Evolutionary conservation across 441 rosid genomes (phyloP).

Genomic region (Daphne laureola): DNA sequence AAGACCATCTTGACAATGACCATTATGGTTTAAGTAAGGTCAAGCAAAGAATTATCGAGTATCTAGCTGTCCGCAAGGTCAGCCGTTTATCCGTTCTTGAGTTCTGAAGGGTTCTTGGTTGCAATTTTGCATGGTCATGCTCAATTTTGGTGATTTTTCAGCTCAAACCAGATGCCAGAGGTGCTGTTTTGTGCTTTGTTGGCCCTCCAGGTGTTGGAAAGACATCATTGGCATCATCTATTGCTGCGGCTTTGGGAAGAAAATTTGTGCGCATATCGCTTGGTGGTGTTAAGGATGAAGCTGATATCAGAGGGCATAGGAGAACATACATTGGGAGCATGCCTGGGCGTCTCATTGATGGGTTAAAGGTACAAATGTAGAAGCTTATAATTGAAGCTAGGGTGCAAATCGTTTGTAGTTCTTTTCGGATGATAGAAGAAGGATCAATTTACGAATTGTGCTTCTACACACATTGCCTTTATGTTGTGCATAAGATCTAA

Average conservation of each 20-base stretch:
- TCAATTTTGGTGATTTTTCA: constrained; percentile 33
- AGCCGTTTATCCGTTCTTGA: constrained; percentile 17
- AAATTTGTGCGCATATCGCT: constrained; percentile 91
- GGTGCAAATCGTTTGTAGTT: too few relatives aligned
- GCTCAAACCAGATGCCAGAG: constrained; percentile 99
- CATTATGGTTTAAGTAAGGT: constrained; percentile 88
- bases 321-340: constrained; percentile 99
- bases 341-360: constrained; percentile 99
- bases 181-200: constrained; percentile 95
- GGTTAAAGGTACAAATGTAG: constrained; percentile 58
- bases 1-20: constrained; percentile 90
- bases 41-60: constrained; percentile 95
- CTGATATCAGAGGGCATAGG: constrained; percentile 98
- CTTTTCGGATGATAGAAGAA: too few relatives aligned
- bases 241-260: constrained; percentile 91
- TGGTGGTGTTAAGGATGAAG: constrained; percentile 99
- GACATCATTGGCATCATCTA: constrained; percentile 94
- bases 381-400: too few relatives aligned
- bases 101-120: constrained; percentile 10
- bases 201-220: constrained; percentile 99
- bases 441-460: too few relatives aligned
- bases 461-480: too few relatives aligned
- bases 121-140: constrained; percentile 15
- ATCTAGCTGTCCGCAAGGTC: constrained; percentile 99
- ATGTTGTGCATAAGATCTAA: too few relatives aligned